Conservation (phyloP, 495 filamentous ascomycete species). For the Hypomontagnella submonticulosa region DNA sequence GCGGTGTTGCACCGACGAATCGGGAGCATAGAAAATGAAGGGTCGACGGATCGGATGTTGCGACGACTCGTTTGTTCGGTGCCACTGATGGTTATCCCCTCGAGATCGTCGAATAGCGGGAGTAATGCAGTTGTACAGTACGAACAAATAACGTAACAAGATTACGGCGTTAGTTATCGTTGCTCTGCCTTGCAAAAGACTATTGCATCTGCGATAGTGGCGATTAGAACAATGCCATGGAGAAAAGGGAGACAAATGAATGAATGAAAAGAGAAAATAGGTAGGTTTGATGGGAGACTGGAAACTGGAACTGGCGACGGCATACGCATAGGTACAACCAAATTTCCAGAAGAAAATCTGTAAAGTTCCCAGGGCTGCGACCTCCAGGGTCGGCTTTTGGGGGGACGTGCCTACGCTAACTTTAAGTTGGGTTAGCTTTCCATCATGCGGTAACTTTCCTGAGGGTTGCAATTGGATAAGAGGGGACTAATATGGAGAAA, state of each 20-base stretch:
- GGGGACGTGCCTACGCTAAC: slow-evolving; percentile 36
- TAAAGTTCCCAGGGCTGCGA: slow-evolving; percentile 23
- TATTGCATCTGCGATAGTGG: slow-evolving; percentile 12
- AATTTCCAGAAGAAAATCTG: slow-evolving; percentile 43
- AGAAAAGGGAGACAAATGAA: slow-evolving; percentile 26
- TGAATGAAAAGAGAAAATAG: slow-evolving; percentile 24
- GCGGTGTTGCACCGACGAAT: slow-evolving; percentile 19
- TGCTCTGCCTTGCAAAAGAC: slow-evolving; percentile 8
- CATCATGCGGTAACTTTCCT: slow-evolving; percentile 26
- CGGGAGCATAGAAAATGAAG: slow-evolving; percentile 27
- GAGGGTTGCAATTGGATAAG: slow-evolving; percentile 28
- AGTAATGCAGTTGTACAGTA: slow-evolving; percentile 7
- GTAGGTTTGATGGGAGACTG: slow-evolving; percentile 25
- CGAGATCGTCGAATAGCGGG: slow-evolving; percentile 23
- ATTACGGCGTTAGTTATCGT: slow-evolving; percentile 14
- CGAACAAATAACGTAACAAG: slow-evolving; percentile 5
- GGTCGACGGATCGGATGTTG: slow-evolving; percentile 39
- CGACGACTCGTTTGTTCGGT: slow-evolving; percentile 37
- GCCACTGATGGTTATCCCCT: slow-evolving; percentile 29
- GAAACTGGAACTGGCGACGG: slow-evolving; percentile 16
- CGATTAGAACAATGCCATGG: slow-evolving; percentile 13
- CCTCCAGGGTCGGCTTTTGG: slow-evolving; percentile 31
- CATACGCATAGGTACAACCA: slow-evolving; percentile 27
- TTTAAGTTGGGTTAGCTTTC: slow-evolving; percentile 15
- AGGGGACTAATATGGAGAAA: slow-evolving; percentile 35